Conservation (phyloP, 2,329 filamentous ascomycete species). For the Ascochyta rabiei region DNA sequence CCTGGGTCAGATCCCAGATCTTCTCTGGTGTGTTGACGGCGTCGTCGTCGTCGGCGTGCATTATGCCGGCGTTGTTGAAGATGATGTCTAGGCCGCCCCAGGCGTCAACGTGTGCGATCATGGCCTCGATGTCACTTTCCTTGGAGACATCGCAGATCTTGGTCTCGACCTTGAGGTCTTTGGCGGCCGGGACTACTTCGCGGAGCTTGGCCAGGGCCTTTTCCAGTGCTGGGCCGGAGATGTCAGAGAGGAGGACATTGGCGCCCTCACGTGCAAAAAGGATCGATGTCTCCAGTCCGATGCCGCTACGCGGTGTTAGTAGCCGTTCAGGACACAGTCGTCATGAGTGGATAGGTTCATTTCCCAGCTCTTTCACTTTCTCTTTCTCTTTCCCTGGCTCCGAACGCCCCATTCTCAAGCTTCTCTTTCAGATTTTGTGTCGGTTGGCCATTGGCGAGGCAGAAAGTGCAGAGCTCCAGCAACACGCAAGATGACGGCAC, state of each 20-base stretch:
- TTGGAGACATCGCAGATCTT: slow-evolving; percentile 80
- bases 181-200: slow-evolving; percentile 67
- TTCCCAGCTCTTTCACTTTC: too few relatives aligned
- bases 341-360: background rate
- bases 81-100: slow-evolving; percentile 91
- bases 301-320: slow-evolving; percentile 66
- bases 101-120: slow-evolving; percentile 75
- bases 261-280: slow-evolving; percentile 90
- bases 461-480: background rate
- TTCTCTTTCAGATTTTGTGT: background rate
- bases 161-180: slow-evolving; percentile 62
- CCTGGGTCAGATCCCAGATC: slow-evolving; percentile 93
- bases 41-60: slow-evolving; percentile 73
- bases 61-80: slow-evolving; percentile 98
- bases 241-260: slow-evolving; percentile 82
- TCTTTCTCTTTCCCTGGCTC: too few relatives aligned
- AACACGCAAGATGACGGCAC: slow-evolving; percentile 39
- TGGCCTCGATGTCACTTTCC: slow-evolving; percentile 76
- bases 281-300: slow-evolving; percentile 89
- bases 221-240: slow-evolving; percentile 77
- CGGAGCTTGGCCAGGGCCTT: slow-evolving; percentile 77
- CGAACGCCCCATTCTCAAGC: background rate
- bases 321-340: background rate
- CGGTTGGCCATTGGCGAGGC: background rate
- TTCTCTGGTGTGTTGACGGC: slow-evolving; percentile 84